phyloP scores from a whole-genome alignment of 2,329 filamentous ascomycete species.

The Fusarium nematophilum region DNA sequence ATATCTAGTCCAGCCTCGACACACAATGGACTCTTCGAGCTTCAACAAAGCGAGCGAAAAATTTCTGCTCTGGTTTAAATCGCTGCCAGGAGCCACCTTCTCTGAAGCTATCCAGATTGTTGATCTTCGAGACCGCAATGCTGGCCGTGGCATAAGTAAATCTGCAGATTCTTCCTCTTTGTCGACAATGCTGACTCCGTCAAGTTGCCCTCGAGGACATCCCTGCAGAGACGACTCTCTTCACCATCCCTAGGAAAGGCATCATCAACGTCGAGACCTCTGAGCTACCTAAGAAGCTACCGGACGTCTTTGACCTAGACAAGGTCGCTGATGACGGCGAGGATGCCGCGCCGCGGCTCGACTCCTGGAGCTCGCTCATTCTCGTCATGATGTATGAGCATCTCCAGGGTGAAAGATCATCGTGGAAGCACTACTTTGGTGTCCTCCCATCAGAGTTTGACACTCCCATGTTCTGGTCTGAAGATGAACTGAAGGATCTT shows the following conservation, averaged over 20 bases:
- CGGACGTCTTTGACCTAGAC: conserved; percentile 61
- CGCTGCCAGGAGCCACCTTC: conserved; percentile 63
- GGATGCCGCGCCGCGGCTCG: conserved; percentile 53
- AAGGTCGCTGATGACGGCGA: conserved; percentile 51
- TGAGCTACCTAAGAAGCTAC: conserved; percentile 68
- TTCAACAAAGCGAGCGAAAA: conserved; percentile 57
- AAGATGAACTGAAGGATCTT: conserved; percentile 75
- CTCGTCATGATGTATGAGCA: conserved; percentile 84
- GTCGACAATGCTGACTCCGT: conserved; percentile 47
- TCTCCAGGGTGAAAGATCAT: conserved; percentile 67
- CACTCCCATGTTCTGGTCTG: conserved; percentile 90
- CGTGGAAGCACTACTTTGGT: conserved; percentile 82
- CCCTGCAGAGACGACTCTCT: conserved; percentile 78
- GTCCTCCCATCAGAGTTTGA: conserved; percentile 79
- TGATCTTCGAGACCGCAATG: conserved; percentile 62
- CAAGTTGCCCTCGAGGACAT: conserved; percentile 83
- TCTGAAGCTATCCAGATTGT: conserved; percentile 63
- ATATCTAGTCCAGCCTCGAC: neutral
- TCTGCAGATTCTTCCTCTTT: neutral
- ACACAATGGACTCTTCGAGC: conserved; percentile 32
- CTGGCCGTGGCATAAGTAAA: conserved; percentile 67
- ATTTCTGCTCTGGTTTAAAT: conserved; percentile 67
- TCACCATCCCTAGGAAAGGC: conserved; percentile 78
- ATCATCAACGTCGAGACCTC: conserved; percentile 82
- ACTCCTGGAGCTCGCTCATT: conserved; percentile 72